Evolutionary conservation across 345 rosid species (phyloP), one percentile per base, ranked within the genome.

Genomic region (Draba incana): DNA sequence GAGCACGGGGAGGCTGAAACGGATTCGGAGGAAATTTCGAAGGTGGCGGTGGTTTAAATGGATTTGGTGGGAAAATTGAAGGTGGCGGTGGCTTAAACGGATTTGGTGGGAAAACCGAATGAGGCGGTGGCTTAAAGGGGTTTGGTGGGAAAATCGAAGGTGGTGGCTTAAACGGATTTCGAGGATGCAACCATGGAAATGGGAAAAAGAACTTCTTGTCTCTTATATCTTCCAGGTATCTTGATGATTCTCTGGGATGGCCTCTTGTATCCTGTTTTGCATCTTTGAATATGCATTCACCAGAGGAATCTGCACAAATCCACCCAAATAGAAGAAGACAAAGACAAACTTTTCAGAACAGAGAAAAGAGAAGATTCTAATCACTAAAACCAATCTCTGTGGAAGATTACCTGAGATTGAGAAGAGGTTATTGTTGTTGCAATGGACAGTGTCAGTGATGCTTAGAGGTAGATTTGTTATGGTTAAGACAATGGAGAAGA

Each of bases 251-350:
- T 16, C 90, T 89, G 44, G 75, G 84, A 62, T 74, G 52, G 23
- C 82, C 50, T 13, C 88, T 87, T 44, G 76, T 86, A 56, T 82
- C 81, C 61, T 75, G 38, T 38, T 69, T 72, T 6, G 76, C 66
- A 20, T 24, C 54, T 74, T 63, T 85, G 14, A 75, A 70, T 68
- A 64, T 72, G 83, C 92, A 86, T 69, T 88, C 81, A 53, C 83
- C 81, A 41, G 80, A 62, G 45, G 91, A 90, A 25, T 85, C 98
- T 93, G 86, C 65, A 77, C 35, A 63, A 27, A 45, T 27, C 12
- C 50, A 48, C 24, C 10, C 10, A 28, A 28, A 28, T 28, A 47
- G 45, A 71, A 64, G 50, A 31, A 31, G 7, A 5, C 37, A 28
- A 63, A 56, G 16, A 56, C 58, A 56, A 48, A 64, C 27, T 39